Base-by-base conservation (phyloP, 2,329 filamentous ascomycete species). In the Sordariomycetes sp. region DNA sequence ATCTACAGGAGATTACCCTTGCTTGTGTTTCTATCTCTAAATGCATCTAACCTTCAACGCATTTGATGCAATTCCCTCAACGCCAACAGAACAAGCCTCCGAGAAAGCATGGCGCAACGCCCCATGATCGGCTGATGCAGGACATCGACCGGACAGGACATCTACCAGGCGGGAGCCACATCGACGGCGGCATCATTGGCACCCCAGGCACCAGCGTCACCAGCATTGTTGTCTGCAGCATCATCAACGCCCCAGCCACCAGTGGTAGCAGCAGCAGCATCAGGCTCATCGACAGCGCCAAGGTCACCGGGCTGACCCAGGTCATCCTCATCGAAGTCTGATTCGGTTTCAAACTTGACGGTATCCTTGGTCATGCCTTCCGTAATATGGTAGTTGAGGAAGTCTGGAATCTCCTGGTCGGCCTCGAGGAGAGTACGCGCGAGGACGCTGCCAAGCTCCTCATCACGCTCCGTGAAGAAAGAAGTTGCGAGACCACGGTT, bases 401-500 rank as follows among this genome's bases (percentile, higher is more conserved):
- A 96, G 0, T 93, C 83, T 0, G 92, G 92, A 18, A 98, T 61
- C 0, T 66, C 59, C 57, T 94, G 86, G 5, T 77, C 68, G 5
- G 77, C 84, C 59, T 96, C 90, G 0, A 94, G 50, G 0, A 98
- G 67, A 6, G 86, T 78, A 53, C 88, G 87, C 24, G 86, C 83
- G 1, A 98, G 66, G 2, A 82, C 76, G 8, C 72, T 68, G 0
- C 72, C 86, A 27, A 96, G 62, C 4, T 79, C 71, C 36, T 82
- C 74, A 46, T 96, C 84, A 1, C 71, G 65, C 1, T 88, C 79
- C 18, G 80, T 86, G 66, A 82, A 96, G 63, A 98, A 90, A 0
- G 90, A 94, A 0, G 84, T 90, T 0, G 92, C 88, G 5, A 87
- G 63, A 14, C 92, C 92, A 29, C 73, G 70, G 45, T 94, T 84